These are phyloP conservation scores for Ceratobasidium sp. DNA, from an alignment of 1,284 basidiomycete species.

Conservation along the genomic window DNA sequence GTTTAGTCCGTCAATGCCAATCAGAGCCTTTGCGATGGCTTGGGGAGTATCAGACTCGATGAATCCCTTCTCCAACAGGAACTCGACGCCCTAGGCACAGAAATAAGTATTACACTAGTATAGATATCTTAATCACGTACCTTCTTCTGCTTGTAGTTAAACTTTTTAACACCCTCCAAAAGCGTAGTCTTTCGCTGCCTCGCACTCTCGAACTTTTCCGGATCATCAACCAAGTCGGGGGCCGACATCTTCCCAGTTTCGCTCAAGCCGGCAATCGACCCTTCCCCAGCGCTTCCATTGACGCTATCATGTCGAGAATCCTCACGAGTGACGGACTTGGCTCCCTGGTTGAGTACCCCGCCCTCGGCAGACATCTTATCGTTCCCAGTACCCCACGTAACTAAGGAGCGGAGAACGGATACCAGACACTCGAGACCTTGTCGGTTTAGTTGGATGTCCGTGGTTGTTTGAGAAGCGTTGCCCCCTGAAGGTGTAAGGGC, in stretches of 20 bases:
- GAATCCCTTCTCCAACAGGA: slow-evolving; percentile 90
- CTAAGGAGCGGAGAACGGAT: slow-evolving; percentile 86
- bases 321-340: slow-evolving; percentile 12
- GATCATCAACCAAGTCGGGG: slow-evolving; percentile 87
- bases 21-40: slow-evolving; percentile 89
- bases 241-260: slow-evolving; percentile 62
- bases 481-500: slow-evolving; percentile 62
- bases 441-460: slow-evolving; percentile 85
- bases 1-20: slow-evolving; percentile 91
- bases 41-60: slow-evolving; percentile 80
- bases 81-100: slow-evolving; percentile 81
- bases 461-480: slow-evolving; percentile 67
- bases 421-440: slow-evolving; percentile 93
- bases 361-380: slow-evolving; percentile 28
- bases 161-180: slow-evolving; percentile 95
- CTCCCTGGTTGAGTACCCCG: slow-evolving; percentile 4
- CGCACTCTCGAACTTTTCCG: slow-evolving; percentile 92
- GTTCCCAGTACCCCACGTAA: slow-evolving; percentile 82
- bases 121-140: slow-evolving; percentile 60
- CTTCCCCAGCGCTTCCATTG: slow-evolving; percentile 49
- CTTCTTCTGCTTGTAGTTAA: slow-evolving; percentile 97
- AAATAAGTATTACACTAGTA: slow-evolving; percentile 16
- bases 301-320: slow-evolving; percentile 47
- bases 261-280: slow-evolving; percentile 38
- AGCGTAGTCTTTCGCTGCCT: slow-evolving; percentile 97